phyloP scores from a whole-genome alignment of 495 filamentous ascomycete genomes.

The Pseudotulostoma volvatum region DNA sequence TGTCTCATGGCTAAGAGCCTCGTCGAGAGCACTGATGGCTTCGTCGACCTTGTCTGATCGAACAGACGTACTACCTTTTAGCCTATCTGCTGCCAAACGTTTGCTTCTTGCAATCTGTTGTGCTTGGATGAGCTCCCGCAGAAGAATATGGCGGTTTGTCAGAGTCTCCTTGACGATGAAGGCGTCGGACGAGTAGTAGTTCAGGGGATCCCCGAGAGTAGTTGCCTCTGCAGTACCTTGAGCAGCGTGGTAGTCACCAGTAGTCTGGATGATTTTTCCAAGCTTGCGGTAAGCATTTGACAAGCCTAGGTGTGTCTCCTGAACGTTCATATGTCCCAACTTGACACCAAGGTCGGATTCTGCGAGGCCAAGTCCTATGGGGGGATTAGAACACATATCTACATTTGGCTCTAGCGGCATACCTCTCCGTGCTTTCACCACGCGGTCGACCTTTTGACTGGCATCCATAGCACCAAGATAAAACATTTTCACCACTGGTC shows the following conservation, averaged over 20 bases:
- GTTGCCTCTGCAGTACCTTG: conserved; percentile 95
- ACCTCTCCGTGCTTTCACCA: conserved; percentile 88
- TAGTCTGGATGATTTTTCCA: conserved; percentile 77
- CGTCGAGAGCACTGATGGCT: conserved; percentile 73
- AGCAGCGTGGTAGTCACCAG: conserved; percentile 91
- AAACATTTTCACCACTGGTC: conserved; percentile 86
- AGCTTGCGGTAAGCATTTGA: conserved; percentile 86
- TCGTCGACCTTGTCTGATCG: conserved; percentile 92
- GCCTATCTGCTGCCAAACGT: conserved; percentile 66
- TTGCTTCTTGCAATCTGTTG: conserved; percentile 66
- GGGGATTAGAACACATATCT: neutral
- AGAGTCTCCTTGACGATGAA: conserved; percentile 98
- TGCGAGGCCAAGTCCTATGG: conserved; percentile 67
- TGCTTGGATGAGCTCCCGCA: conserved; percentile 80
- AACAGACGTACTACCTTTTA: conserved; percentile 70
- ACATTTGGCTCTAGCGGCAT: conserved; percentile 16
- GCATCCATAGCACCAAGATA: conserved; percentile 92
- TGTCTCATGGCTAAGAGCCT: conserved; percentile 61
- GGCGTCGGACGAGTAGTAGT: conserved; percentile 89
- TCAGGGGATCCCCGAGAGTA: conserved; percentile 81
- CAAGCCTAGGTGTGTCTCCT: conserved; percentile 80
- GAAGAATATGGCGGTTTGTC: conserved; percentile 96
- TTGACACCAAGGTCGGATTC: conserved; percentile 91
- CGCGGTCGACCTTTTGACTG: conserved; percentile 83
- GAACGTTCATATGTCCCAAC: conserved; percentile 63